Conservation (phyloP, 495 filamentous ascomycete genomes). For the Trichoderma orchidacearum region DNA sequence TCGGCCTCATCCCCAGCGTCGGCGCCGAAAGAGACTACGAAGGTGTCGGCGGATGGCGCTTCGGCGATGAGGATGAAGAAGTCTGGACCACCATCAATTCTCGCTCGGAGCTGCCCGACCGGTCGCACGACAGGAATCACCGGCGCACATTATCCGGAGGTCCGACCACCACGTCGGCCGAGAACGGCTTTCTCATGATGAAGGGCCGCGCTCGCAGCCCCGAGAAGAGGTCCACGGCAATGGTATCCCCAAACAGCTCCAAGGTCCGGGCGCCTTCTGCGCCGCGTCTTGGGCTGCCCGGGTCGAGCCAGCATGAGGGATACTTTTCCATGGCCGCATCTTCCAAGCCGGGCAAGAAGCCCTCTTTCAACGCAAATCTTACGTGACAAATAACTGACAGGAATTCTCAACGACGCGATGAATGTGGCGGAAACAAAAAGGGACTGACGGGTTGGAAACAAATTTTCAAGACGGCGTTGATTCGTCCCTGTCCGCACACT, state of each 20-base stretch:
- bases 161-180: conserved; percentile 8
- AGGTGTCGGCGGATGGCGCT: conserved; percentile 71
- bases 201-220: conserved; percentile 10
- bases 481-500: too few relatives aligned
- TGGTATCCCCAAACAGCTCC: conserved; percentile 19
- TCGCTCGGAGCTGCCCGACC: conserved; percentile 56
- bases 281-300: not conserved
- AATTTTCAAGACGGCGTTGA: too few relatives aligned
- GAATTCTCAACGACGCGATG: not conserved
- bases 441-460: too few relatives aligned
- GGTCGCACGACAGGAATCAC: conserved; percentile 31
- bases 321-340: conserved; percentile 11
- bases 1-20: conserved; percentile 23
- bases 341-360: conserved; percentile 6
- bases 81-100: conserved; percentile 66
- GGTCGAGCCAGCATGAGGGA: conserved; percentile 6
- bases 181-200: conserved; percentile 10
- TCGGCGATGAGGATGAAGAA: conserved; percentile 39
- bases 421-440: not conserved
- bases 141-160: conserved; percentile 23
- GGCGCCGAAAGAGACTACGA: conserved; percentile 60
- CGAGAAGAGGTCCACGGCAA: conserved; percentile 7
- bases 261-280: conserved; percentile 18
- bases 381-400: not conserved
- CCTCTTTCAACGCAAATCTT: not conserved